Evolutionary conservation across 768 basidiomycete genomes (phyloP).

Genomic region (Ramaria sp.): DNA sequence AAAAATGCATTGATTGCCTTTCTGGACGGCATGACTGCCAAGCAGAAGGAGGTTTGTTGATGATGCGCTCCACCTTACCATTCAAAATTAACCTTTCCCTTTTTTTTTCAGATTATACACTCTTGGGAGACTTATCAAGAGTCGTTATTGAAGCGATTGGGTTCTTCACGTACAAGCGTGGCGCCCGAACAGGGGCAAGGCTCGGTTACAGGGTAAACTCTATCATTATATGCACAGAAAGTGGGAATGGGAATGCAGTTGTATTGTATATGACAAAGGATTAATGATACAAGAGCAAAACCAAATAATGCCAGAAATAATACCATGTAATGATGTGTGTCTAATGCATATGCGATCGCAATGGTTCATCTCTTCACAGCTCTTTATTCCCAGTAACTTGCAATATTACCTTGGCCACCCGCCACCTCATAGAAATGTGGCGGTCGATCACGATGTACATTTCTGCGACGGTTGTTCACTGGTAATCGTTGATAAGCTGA

Average conservation of each 20-base stretch:
- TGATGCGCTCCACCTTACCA: background rate
- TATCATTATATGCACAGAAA: background rate
- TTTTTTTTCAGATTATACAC: slow-evolving; percentile 44
- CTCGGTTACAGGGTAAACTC: too few species aligned
- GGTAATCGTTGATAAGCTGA: slow-evolving; percentile 84
- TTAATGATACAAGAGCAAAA: slow-evolving; percentile 5
- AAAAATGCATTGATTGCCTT: slow-evolving; percentile 74
- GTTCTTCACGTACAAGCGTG: too few species aligned
- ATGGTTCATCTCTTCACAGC: background rate
- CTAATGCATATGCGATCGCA: background rate
- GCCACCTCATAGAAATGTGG: slow-evolving; percentile 71
- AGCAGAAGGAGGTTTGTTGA: slow-evolving; percentile 61
- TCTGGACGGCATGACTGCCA: slow-evolving; percentile 74
- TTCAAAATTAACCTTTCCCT: background rate
- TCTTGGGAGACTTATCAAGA: slow-evolving; percentile 81
- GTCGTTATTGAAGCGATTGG: slow-evolving; percentile 43
- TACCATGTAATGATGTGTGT: slow-evolving; percentile 2
- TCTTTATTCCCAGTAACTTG: slow-evolving; percentile 66
- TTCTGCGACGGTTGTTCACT: slow-evolving; percentile 68
- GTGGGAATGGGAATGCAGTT: slow-evolving; percentile 7
- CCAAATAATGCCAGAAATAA: slow-evolving; percentile 7
- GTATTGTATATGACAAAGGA: slow-evolving; percentile 3
- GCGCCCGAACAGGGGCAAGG: background rate
- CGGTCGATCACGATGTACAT: slow-evolving; percentile 71
- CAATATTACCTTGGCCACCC: slow-evolving; percentile 51